Base-by-base conservation (phyloP, 192 early-diverging fungal species). In the Helicostylum pulchrum region DNA sequence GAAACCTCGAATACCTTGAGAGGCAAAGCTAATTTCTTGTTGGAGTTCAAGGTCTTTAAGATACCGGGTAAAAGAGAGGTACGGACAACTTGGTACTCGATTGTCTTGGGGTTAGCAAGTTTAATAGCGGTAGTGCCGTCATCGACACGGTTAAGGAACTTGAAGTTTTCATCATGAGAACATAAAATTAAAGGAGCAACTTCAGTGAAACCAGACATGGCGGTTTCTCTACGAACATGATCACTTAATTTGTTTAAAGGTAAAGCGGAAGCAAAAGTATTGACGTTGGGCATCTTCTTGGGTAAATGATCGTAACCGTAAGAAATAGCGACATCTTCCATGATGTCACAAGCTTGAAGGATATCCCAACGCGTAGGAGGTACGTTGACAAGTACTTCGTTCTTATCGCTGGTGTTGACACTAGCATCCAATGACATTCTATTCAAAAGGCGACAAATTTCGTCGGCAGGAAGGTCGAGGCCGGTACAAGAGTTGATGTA, bases 151-250 rank as follows among this genome's bases (percentile, higher is more conserved):
- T 92, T 89, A 61, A 99, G 81, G 80, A 81, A 89, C 34, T 83
- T 82, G 72, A 95, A 99, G 85, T 95, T 98, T 72, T 99, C 96
- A 65, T 97, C 92, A 62, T 95, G 93, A 49, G 96, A 97, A 81
- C 97, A 99, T 83, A 98, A 83, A 50, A 89, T 96, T 68, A 99
- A 84, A 7, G 96, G 90, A 62, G 94, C 80, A 26, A 90, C 94
- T 74, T 99, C 97, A 34, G 90, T 96, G 83, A 89, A 99, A 23
- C 97, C 95, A 54, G 92, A 75, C 59, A 91, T 78, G 4, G 97
- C 96, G 57, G 93, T 70, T 73, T 98, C 95, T 45, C 82, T 72
- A 56, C 96, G 85, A 52, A 94, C 80, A 72, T 82, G 66, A 68
- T 99, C 97, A 20, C 88, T 83, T 62, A 99, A 76, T 80, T 96